phyloP scores from a whole-genome alignment of 768 basidiomycete species.

The Tulasnella sp. region DNA sequence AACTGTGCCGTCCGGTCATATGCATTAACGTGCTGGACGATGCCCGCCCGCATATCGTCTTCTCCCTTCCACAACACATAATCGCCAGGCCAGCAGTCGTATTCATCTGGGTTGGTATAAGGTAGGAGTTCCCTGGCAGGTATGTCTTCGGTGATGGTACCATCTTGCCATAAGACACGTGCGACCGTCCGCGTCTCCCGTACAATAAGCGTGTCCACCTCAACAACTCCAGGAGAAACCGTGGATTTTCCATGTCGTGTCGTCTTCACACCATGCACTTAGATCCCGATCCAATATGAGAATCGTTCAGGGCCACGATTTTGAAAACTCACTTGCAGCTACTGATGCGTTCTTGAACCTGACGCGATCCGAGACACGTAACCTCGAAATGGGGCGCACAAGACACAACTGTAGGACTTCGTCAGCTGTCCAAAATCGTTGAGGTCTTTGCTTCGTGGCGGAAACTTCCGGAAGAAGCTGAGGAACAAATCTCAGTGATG shows the following conservation, averaged over 20 bases:
- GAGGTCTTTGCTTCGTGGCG: constrained; percentile 49
- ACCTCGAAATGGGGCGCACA: constrained; percentile 49
- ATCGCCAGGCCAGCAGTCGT: constrained; percentile 91
- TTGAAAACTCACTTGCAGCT: constrained; percentile 4
- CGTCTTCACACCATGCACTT: constrained; percentile 33
- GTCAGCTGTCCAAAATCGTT: constrained; percentile 59
- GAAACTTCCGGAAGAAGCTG: constrained; percentile 54
- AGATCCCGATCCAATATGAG: not conserved
- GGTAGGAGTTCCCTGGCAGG: constrained; percentile 60
- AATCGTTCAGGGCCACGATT: not conserved
- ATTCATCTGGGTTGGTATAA: constrained; percentile 80
- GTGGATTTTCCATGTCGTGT: constrained; percentile 51
- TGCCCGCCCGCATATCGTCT: constrained; percentile 49
- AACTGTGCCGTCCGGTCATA: constrained; percentile 58
- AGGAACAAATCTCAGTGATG: not conserved
- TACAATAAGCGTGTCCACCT: constrained; percentile 50
- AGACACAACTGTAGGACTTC: constrained; percentile 55
- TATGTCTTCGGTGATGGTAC: constrained; percentile 45
- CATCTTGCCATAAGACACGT: constrained; percentile 82
- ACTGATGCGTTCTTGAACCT: constrained; percentile 36
- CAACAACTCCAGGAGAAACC: constrained; percentile 35
- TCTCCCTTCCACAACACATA: constrained; percentile 77
- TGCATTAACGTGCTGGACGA: constrained; percentile 71
- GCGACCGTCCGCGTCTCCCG: constrained; percentile 58
- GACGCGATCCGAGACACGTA: constrained; percentile 66